Base-by-base conservation (phyloP, 148 eudicot genomes). In the Salicornia ramosissima region DNA sequence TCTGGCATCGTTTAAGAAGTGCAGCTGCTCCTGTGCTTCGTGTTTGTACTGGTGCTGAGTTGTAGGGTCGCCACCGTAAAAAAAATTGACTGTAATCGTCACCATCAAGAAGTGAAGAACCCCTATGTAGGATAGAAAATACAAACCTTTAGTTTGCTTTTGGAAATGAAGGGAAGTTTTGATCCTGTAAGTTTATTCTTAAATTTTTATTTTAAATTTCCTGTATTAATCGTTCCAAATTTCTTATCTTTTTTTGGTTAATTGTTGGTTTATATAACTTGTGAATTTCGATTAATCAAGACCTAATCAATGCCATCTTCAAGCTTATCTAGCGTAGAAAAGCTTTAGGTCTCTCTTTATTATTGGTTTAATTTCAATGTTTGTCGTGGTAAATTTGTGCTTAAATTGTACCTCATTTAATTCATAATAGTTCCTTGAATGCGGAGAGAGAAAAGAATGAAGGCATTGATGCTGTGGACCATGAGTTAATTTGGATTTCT, bases 271-370 rank as follows among this genome's bases (percentile, higher is more conserved):
- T 5, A 2, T 13, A 21, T 36, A 24, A 2, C 30, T 10, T 60
- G 49, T 45, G 30, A 33, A 42, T 67, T 53, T 49, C 25, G 36
- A 31, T 14, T 69, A 42, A 39, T 57, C 86, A 90, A 95, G 91
- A 84, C 71, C 71, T 90, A 80, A 83, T 88, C 78, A 85, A 87
- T 75, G 90, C 89, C 66, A 85, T 90, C 76, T 90, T 86, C 86
- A 93, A 85, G 80, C 88, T 78, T 63, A 78, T 85, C 1, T 88
- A 96, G 96, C 82, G 68, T 69, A 79, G 80, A 71, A 86, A 80
- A 79, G 84, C 86, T 22, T 78, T 81, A 51, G 95, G 98, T 88
- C 49, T 73, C 40, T 50, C 56, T 36, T 67, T 1, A 29, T 45
- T 29, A 51, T 31, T 10, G 28, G 31, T 40, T 24, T 42, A 1